Evolutionary conservation across 345 rosid genomes (phyloP).

Genomic region (Hypericum androsaemum): DNA sequence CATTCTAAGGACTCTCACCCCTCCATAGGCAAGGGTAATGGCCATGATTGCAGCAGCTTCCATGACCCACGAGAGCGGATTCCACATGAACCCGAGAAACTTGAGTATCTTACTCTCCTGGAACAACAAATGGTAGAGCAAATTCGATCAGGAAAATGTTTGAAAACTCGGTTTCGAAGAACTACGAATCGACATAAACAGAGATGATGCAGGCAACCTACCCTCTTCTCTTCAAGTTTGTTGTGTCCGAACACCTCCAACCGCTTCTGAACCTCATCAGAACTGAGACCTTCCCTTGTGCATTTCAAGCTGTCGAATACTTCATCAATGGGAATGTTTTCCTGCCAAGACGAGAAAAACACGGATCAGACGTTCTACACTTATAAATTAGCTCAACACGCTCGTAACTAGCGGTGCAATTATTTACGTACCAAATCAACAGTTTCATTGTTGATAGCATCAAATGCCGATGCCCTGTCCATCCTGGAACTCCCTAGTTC

Average conservation of each 20-base stretch:
- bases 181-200: not conserved
- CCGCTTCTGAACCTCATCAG: conserved; percentile 34
- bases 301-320: conserved; percentile 49
- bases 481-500: conserved; percentile 25
- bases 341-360: conserved; percentile 31
- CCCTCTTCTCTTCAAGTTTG: conserved; percentile 59
- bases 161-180: not conserved
- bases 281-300: conserved; percentile 32
- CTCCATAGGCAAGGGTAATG: conserved; percentile 37
- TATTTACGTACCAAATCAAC: conserved; percentile 48
- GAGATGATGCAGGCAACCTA: not conserved
- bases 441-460: conserved; percentile 67
- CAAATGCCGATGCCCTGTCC: conserved; percentile 43
- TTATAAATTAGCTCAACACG: not conserved
- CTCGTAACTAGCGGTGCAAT: not conserved
- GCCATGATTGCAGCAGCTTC: conserved; percentile 58
- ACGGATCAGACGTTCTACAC: no score
- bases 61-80: conserved; percentile 56
- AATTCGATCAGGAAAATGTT: conserved; percentile 2
- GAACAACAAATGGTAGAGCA: not conserved
- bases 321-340: conserved; percentile 41
- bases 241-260: conserved; percentile 44
- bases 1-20: conserved; percentile 26
- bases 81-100: conserved; percentile 61
- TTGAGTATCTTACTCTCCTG: conserved; percentile 51